These are phyloP conservation scores for Dactylellina sp. DNA, from an alignment of 2,329 filamentous ascomycete species.

Conservation along the genomic window DNA sequence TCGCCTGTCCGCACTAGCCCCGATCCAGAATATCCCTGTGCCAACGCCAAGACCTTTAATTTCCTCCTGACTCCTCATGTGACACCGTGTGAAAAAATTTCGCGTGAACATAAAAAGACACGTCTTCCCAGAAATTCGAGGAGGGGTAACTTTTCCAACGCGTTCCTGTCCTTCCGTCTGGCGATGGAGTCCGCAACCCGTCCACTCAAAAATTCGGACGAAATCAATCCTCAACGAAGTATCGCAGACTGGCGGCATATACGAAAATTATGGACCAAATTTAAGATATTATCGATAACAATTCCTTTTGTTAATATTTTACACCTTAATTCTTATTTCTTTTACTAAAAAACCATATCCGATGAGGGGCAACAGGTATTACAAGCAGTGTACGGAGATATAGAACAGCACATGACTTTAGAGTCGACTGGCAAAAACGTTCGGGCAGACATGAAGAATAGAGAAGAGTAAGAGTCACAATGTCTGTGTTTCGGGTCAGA, in stretches of 20 bases:
- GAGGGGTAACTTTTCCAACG: constrained; percentile 16
- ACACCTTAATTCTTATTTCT: constrained; percentile 10
- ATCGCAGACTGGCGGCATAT: neutral
- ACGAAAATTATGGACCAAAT: too few relatives aligned
- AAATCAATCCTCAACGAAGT: neutral
- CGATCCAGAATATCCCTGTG: constrained; percentile 4
- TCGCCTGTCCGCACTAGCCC: too few relatives aligned
- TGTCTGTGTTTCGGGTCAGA: constrained; percentile 6
- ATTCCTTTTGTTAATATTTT: constrained; percentile 12
- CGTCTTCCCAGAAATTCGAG: constrained; percentile 43
- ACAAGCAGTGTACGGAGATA: constrained; percentile 16
- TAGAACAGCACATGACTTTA: constrained; percentile 23
- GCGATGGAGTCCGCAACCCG: neutral
- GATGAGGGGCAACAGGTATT: constrained; percentile 23
- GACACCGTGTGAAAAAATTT: constrained; percentile 23
- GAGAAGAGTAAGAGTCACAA: neutral
- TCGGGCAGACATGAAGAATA: constrained; percentile 4
- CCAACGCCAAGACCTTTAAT: constrained; percentile 11
- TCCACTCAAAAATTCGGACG: constrained; percentile 11
- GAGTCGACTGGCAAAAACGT: constrained; percentile 1
- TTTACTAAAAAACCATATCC: neutral
- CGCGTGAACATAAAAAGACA: constrained; percentile 45
- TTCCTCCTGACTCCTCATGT: constrained; percentile 33
- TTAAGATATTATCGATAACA: neutral
- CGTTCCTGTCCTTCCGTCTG: neutral